Evolutionary conservation across 208 protist species (phyloP).

Genomic region (Trypanosoma cruzi): DNA sequence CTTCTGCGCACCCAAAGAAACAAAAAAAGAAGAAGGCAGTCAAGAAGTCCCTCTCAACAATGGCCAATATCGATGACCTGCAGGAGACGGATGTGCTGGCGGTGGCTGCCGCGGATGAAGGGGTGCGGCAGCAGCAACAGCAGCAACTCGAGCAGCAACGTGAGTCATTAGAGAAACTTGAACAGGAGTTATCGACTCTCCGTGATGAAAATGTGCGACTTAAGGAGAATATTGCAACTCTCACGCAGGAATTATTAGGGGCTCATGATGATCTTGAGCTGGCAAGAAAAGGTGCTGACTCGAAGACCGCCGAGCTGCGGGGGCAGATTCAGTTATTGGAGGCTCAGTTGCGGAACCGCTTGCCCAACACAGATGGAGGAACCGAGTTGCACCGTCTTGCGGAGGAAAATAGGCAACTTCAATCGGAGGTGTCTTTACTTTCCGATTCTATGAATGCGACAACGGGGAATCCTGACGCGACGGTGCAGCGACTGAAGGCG

Average conservation of each 20-base stretch:
- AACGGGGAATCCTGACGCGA: slow-evolving; percentile 28
- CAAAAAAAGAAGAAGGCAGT: slow-evolving; percentile 20
- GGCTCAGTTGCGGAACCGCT: background rate
- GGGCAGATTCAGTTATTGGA: slow-evolving; percentile 36
- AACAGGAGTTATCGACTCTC: slow-evolving; percentile 43
- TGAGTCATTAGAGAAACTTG: slow-evolving; percentile 2
- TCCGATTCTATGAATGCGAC: background rate
- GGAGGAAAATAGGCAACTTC: slow-evolving; percentile 49
- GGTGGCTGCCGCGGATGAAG: background rate
- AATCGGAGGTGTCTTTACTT: slow-evolving; percentile 11
- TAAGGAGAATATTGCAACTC: slow-evolving; percentile 47
- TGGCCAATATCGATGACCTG: slow-evolving; percentile 13
- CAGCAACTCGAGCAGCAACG: slow-evolving; percentile 2
- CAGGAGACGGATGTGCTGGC: slow-evolving; percentile 20
- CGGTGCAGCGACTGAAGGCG: slow-evolving; percentile 33
- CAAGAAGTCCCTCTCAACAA: slow-evolving; percentile 23
- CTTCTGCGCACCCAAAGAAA: slow-evolving; percentile 19
- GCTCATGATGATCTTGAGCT: slow-evolving; percentile 43
- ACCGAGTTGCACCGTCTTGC: slow-evolving; percentile 39
- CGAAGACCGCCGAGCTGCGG: slow-evolving; percentile 38
- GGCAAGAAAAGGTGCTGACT: slow-evolving; percentile 37
- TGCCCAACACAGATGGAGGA: slow-evolving; percentile 3
- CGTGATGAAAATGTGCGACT: slow-evolving; percentile 57
- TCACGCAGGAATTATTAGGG: slow-evolving; percentile 45
- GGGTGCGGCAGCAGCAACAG: background rate